Evolutionary conservation across 139 green algal genomes (phyloP).

Genomic region (Gonium pectorale): DNA sequence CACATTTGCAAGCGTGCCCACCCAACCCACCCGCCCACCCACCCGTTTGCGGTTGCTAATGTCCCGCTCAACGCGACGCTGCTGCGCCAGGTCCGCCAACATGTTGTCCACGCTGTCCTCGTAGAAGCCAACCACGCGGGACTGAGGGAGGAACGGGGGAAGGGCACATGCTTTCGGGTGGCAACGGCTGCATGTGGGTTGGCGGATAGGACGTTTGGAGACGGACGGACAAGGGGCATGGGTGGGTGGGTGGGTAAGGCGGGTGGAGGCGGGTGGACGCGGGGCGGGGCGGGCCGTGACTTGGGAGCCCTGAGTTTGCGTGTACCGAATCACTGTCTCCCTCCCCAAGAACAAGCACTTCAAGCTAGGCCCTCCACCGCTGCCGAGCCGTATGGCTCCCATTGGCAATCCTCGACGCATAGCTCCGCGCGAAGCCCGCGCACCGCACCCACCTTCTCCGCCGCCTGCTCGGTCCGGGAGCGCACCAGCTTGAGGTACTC

Average conservation of each 20-base stretch:
- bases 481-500: constrained; percentile 45
- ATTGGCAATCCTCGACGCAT: no score
- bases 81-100: neutral
- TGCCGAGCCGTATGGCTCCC: no score
- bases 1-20: no score
- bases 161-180: neutral
- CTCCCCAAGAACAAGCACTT: no score
- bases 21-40: neutral
- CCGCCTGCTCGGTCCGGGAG: constrained; percentile 31
- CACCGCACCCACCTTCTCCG: constrained; percentile 22
- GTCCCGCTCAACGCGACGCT: neutral
- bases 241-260: no score
- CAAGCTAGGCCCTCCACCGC: no score
- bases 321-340: no score
- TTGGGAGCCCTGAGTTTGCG: no score
- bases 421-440: neutral
- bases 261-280: no score
- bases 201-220: no score
- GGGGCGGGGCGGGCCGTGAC: no score
- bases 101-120: constrained; percentile 22
- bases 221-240: no score
- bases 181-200: neutral
- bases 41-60: neutral
- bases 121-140: constrained; percentile 26
- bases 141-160: neutral